These are phyloP conservation scores for Polyporus arcularius DNA, from an alignment of 768 basidiomycete species.

Conservation along the genomic window DNA sequence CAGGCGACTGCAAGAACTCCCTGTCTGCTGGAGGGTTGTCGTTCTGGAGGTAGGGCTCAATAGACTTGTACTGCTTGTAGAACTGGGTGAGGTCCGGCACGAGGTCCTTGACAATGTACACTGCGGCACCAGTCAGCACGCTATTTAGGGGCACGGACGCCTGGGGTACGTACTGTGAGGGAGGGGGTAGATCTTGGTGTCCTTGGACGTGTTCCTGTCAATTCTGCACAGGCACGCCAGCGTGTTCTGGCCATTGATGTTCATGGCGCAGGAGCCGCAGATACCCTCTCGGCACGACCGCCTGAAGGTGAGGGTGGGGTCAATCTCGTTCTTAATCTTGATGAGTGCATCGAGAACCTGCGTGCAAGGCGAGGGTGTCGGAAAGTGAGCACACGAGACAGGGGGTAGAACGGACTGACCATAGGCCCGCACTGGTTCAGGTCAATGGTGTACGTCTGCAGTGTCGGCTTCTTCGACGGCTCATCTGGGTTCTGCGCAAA, in stretches of 20 bases:
- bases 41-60: constrained; percentile 95
- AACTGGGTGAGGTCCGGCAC: constrained; percentile 89
- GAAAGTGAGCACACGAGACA: not conserved
- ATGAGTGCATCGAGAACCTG: constrained; percentile 90
- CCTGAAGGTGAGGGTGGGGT: constrained; percentile 96
- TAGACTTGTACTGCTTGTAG: constrained; percentile 99
- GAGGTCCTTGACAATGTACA: constrained; percentile 99
- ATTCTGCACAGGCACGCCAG: constrained; percentile 97
- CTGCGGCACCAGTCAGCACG: constrained; percentile 41
- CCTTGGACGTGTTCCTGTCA: constrained; percentile 69
- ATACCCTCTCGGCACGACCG: constrained; percentile 94
- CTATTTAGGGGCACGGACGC: not conserved
- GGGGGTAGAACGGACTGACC: constrained; percentile 44
- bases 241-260: constrained; percentile 97
- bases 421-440: constrained; percentile 95
- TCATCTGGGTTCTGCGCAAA: constrained; percentile 83
- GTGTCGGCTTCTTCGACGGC: constrained; percentile 84
- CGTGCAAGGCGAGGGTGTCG: not conserved
- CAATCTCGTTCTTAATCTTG: constrained; percentile 99
- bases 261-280: constrained; percentile 99
- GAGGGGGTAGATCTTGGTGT: constrained; percentile 92
- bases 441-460: constrained; percentile 92
- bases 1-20: constrained; percentile 88
- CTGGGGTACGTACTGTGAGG: constrained; percentile 79
- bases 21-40: constrained; percentile 83